These are phyloP conservation scores for Trichoderma breve DNA, from an alignment of 2,329 filamentous ascomycete genomes.

Conservation along the genomic window DNA sequence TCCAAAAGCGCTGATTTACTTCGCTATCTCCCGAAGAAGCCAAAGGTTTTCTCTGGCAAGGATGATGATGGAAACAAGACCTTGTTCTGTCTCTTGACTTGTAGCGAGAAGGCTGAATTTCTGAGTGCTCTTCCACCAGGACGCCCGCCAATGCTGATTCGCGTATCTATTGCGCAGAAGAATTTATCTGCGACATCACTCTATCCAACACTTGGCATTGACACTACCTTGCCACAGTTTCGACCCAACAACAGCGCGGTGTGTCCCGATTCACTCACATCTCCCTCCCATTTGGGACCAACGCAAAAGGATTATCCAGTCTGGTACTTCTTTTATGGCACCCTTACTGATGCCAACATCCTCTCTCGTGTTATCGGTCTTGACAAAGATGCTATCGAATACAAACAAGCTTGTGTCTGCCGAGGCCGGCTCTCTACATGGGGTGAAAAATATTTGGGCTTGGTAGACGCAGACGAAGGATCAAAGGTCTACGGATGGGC, in stretches of 20 bases:
- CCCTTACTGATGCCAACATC: not conserved
- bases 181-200: not conserved
- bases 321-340: not conserved
- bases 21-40: not conserved
- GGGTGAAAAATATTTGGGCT: not conserved
- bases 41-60: not conserved
- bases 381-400: not conserved
- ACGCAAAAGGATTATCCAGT: not conserved
- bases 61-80: not conserved
- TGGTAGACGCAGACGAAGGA: not conserved
- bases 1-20: not conserved
- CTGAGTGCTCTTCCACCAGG: not conserved
- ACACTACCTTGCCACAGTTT: not conserved
- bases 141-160: not conserved
- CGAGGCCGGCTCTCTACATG: not conserved
- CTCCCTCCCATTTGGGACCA: too few species aligned
- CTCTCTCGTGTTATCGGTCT: not conserved
- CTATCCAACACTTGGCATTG: not conserved
- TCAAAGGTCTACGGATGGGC: not conserved
- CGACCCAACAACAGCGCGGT: not conserved
- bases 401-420: not conserved
- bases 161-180: not conserved
- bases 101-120: not conserved
- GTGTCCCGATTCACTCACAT: too few species aligned
- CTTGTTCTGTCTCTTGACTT: not conserved